Base-by-base conservation (phyloP, 768 basidiomycete species). In the Nidularia sp. region DNA sequence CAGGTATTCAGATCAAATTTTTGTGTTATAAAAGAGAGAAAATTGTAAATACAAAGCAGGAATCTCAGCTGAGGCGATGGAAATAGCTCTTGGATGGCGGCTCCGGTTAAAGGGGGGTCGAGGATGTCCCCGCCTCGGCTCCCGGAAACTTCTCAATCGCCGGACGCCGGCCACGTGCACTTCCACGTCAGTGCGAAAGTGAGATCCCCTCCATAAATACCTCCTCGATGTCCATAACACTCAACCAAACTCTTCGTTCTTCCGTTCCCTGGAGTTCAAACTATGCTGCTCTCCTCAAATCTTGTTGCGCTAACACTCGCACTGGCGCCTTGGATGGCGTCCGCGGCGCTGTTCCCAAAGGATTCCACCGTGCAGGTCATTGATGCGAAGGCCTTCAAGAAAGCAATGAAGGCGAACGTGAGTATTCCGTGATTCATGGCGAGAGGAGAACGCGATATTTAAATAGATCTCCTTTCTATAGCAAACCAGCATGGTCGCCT, bases 401-500 rank as follows among this genome's bases (percentile, higher is more conserved):
- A 83, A 51, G 81, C 71, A 3, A 84, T 94, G 84, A 86, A 85
- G 65, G 72, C 73, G 44, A 89, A 90, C 59, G 92, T 93, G 66
- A 53, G 87, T 71, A 31, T 10, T 41, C 15, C 6, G 18, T 36
- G 46, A 34, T 53, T 50, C 22, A 36, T 32, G 22, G 12, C 6
- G 6, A 15, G 48, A 50, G 13, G 13, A 43, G 52, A 35, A 22
- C 25, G 3, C 25, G 25, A 25, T 25, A 25, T 25, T 25, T 25
- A 25, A 25, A n/a, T 18, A 6, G 6, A 44, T 49, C 1, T 50
- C 34, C 4, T 46, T 51, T 12, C 43, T 34, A 36, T 8, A 92
- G 90, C 73, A 80, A 69, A 88, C 90, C 33, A 81, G 77, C 55
- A 67, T 94, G 62, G 86, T 96, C 13, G 94, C 92, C 1, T 97